phyloP scores from a whole-genome alignment of 768 basidiomycete species.

The Auriscalpium microsporum region DNA sequence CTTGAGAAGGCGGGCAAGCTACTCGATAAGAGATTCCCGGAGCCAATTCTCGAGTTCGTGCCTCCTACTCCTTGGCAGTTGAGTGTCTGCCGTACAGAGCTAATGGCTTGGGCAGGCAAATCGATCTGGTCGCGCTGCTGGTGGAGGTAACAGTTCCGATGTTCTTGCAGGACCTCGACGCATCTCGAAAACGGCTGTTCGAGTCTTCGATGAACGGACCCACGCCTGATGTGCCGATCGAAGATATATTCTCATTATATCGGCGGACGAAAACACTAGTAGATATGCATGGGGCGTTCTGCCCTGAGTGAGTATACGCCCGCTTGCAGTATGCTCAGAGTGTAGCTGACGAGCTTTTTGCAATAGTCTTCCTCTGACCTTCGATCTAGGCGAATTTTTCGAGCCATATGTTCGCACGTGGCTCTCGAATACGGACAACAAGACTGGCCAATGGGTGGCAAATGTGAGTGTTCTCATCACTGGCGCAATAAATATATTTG shows the following conservation, averaged over 20 bases:
- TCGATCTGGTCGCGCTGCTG: constrained; percentile 71
- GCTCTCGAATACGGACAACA: constrained; percentile 81
- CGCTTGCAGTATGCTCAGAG: too few species aligned
- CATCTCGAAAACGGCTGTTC: constrained; percentile 62
- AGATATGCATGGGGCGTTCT: constrained; percentile 78
- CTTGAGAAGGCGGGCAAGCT: constrained; percentile 79
- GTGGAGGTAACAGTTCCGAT: constrained; percentile 62
- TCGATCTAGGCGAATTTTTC: constrained; percentile 73
- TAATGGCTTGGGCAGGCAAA: constrained; percentile 32
- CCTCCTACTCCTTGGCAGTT: background rate
- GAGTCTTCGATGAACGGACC: constrained; percentile 83
- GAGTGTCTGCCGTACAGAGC: background rate
- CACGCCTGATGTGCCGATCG: constrained; percentile 80
- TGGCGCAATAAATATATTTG: too few species aligned
- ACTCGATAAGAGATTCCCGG: constrained; percentile 80
- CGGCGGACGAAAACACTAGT: constrained; percentile 65
- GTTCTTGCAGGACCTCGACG: constrained; percentile 57
- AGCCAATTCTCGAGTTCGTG: constrained; percentile 71
- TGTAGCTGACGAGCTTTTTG: too few species aligned
- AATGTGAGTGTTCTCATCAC: constrained; percentile 44
- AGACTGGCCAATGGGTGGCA: constrained; percentile 92
- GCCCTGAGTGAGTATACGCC: constrained; percentile 50
- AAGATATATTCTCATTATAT: constrained; percentile 85
- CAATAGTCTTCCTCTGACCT: constrained; percentile 45
- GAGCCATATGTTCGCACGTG: constrained; percentile 83